A percentile compares a stretch with the other conserved stretches of the same genome.
Evolutionary conservation across 768 basidiomycete species (phyloP).

Genomic region (Mycena metata): DNA sequence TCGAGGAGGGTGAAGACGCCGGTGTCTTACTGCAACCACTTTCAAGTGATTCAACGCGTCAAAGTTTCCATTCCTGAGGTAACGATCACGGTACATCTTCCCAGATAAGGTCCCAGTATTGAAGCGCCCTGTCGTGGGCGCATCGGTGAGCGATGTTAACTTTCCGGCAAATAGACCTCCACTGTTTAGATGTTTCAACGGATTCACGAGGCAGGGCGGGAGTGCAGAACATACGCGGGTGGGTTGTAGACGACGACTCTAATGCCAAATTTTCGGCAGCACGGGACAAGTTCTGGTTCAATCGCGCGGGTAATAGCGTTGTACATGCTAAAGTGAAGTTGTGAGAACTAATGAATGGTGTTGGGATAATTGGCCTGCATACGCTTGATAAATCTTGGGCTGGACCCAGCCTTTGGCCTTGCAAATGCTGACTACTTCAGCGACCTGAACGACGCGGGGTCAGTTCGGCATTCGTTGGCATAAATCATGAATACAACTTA

Average conservation of each 20-base stretch:
- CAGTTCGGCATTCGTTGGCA: not conserved
- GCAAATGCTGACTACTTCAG: constrained; percentile 63
- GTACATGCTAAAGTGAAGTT: constrained; percentile 43
- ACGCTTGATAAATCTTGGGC: constrained; percentile 65
- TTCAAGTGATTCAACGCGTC: constrained; percentile 58
- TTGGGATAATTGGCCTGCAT: constrained; percentile 6
- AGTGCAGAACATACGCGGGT: constrained; percentile 52
- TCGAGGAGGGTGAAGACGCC: not conserved
- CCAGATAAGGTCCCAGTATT: constrained; percentile 54
- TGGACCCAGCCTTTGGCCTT: constrained; percentile 58
- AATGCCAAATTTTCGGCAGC: constrained; percentile 62
- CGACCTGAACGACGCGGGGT: constrained; percentile 51
- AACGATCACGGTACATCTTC: constrained; percentile 60
- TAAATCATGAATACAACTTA: constrained; percentile 33
- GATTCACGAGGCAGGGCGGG: not conserved
- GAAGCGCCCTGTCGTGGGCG: constrained; percentile 57
- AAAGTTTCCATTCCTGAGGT: constrained; percentile 58
- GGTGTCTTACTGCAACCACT: constrained; percentile 53
- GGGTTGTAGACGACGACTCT: constrained; percentile 62
- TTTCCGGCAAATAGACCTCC: constrained; percentile 65
- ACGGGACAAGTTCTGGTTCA: constrained; percentile 62
- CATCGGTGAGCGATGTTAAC: constrained; percentile 49
- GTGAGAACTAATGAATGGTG: not conserved
- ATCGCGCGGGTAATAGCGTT: constrained; percentile 63
- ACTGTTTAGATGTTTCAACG: constrained; percentile 39